Base-by-base conservation (phyloP, 768 basidiomycete species). In the Pleurotus tuber-regium region DNA sequence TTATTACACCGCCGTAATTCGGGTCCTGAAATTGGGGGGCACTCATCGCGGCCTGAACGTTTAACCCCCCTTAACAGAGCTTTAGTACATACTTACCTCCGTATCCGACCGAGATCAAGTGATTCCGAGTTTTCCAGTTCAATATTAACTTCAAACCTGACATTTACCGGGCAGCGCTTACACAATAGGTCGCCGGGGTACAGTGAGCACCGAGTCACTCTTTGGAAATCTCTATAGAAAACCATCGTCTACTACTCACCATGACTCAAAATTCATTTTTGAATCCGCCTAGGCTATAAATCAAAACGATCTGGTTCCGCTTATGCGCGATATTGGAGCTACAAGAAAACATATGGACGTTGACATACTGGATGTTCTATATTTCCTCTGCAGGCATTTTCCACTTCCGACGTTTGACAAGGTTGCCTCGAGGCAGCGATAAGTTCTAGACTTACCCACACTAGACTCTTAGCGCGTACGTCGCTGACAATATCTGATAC, bases 341-440 rank as follows among this genome's bases (percentile, higher is more conserved):
- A n/a, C 14, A 16, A 16, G 35, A n/a, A n/a, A 36, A 36, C 35
- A 18, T 36, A 2, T 36, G 19, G 8, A 8, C 19, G 9, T 36
- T 36, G 19, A 36, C 35, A 19, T 14, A 14, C 35, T 36, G 12
- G 14, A 19, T 36, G 19, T 36, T 36, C 35, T 36, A 36, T 36
- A 4, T 36, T 36, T 19, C 35, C 35, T 19, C n/a, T 19, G 19
- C 23, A 35, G 31, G 46, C 29, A 47, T 33, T 23, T 31, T 47
- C 46, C 46, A 30, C 16, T 33, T 47, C 30, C 11, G 46, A 28
- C 28, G 4, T 40, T n/a, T 25, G 41, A 18, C 18, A 42, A 42
- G 9, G 21, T 47, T 23, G 46, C 46, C 46, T 47, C 46, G 46
- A 47, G 46, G 46, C 46, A 31, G 23, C 30, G 14, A 47, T 47